Evolutionary conservation across 108 stramenopile genomes (phyloP), one percentile per base, ranked within the genome.

Genomic region (Conticribra guillardii): DNA sequence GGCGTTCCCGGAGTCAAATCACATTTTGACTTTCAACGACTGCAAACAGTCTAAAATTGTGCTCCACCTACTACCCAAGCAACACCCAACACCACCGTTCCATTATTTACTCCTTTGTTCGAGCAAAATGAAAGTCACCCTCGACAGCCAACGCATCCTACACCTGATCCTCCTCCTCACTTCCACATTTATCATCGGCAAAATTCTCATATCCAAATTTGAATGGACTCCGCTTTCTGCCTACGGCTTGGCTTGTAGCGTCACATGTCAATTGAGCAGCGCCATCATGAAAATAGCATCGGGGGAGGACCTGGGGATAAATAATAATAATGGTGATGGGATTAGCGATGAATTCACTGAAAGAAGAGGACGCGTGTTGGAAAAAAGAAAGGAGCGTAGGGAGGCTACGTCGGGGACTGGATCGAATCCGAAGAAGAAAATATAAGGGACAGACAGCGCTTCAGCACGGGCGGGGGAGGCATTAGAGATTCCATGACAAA

Each of bases 181-280:
- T 18, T 50, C 54, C 17, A 31, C 75, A 31, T 54, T 65, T 47
- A 28, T 66, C 34, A 19, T 71, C 27, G 70, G 50, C 24, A 53
- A 71, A 71, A 22, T 65, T 0, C 44, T 76, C 11, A 65, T 67
- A 34, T 15, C 21, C 4, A 65, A 57, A 64, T 66, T 65, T 23
- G 70, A 73, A 16, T 76, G 75, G 75, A 54, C 56, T 29, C 63
- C 62, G 9, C 33, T 76, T 19, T 76, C 75, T 7, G 75, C 75
- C 16, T 76, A 71, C 27, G 75, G 75, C 0, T 73, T 76, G 18
- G 75, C 48, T 1, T 51, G 46, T 29, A 76, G 60, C 1, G 27
- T 76, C 2, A 51, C 63, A 22, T 60, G 58, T 55, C 75, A 76
- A 55, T 23, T 71, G 24, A 76, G 34, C 46, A 74, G 51, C 50